Evolutionary conservation across 192 early-diverging fungal species (phyloP).

Genomic region (Radiomyces spectabilis): DNA sequence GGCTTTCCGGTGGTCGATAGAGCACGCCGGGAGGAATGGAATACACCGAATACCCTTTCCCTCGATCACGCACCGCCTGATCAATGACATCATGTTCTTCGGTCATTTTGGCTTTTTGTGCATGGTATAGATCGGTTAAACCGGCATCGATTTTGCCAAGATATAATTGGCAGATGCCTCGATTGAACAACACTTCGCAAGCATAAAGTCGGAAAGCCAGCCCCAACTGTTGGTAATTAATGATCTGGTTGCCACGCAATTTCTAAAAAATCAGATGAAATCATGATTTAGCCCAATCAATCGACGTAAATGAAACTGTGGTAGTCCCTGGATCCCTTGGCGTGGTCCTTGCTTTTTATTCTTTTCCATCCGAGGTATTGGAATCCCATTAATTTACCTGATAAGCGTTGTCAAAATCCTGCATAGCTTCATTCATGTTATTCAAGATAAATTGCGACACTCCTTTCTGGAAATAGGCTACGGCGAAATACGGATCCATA

Average conservation of each 20-base stretch:
- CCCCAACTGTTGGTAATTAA: slow-evolving; percentile 95
- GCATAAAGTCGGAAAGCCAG: slow-evolving; percentile 83
- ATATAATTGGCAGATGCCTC: slow-evolving; percentile 75
- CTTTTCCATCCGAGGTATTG: too few relatives aligned
- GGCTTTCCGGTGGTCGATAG: slow-evolving; percentile 77
- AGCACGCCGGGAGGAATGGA: slow-evolving; percentile 71
- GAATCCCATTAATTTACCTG: slow-evolving; percentile 38
- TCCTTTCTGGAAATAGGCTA: slow-evolving; percentile 91
- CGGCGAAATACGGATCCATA: slow-evolving; percentile 83
- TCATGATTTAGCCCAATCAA: neutral
- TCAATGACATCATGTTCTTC: slow-evolving; percentile 67
- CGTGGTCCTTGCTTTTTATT: too few relatives aligned
- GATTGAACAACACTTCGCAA: slow-evolving; percentile 89
- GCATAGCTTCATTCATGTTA: slow-evolving; percentile 60
- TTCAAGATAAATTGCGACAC: slow-evolving; percentile 71
- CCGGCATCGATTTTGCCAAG: slow-evolving; percentile 64
- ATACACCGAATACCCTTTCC: slow-evolving; percentile 65
- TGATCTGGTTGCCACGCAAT: slow-evolving; percentile 77
- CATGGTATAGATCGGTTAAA: slow-evolving; percentile 64
- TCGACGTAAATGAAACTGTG: too few relatives aligned
- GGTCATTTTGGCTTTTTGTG: slow-evolving; percentile 49
- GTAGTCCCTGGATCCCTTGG: too few relatives aligned
- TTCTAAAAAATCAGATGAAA: slow-evolving; percentile 34
- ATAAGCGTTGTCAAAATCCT: slow-evolving; percentile 77
- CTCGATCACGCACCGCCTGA: slow-evolving; percentile 50